Percentiles rank a stretch among this genome's conserved stretches.
Evolutionary conservation across 2,329 filamentous ascomycete species (phyloP).

Genomic region (Verticillium dahliae): DNA sequence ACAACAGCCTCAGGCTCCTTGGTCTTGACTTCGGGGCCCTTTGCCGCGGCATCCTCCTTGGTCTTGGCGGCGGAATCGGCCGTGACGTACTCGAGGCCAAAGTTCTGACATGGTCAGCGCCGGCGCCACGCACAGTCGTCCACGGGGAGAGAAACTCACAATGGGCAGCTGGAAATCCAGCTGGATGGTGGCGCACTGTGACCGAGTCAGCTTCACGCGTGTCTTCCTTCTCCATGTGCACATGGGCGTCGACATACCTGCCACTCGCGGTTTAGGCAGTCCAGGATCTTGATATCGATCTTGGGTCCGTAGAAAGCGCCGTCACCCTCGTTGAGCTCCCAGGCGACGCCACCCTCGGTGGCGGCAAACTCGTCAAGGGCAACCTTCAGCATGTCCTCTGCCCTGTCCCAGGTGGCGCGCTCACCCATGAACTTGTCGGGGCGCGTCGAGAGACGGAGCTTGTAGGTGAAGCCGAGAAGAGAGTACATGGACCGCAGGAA

Average conservation of each 20-base stretch:
- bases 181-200: slow-evolving; percentile 91
- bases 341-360: slow-evolving; percentile 47
- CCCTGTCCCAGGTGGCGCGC: slow-evolving; percentile 80
- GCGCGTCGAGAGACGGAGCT: slow-evolving; percentile 87
- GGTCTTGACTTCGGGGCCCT: slow-evolving; percentile 22
- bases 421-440: slow-evolving; percentile 85
- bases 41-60: slow-evolving; percentile 20
- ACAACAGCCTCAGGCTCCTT: slow-evolving; percentile 20
- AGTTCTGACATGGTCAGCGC: slow-evolving; percentile 52
- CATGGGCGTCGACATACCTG: neutral
- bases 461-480: slow-evolving; percentile 65
- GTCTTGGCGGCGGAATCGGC: slow-evolving; percentile 39
- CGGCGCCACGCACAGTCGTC: neutral
- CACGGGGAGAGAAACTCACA: neutral
- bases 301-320: slow-evolving; percentile 98
- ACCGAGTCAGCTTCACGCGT: slow-evolving; percentile 22
- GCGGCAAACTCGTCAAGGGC: slow-evolving; percentile 72
- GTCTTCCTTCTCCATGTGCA: neutral
- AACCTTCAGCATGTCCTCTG: slow-evolving; percentile 72
- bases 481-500: slow-evolving; percentile 72
- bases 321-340: slow-evolving; percentile 90
- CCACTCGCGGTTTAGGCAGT: slow-evolving; percentile 56
- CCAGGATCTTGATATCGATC: slow-evolving; percentile 92
- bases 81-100: slow-evolving; percentile 81
- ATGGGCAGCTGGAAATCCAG: slow-evolving; percentile 66